Percentiles rank a stretch among this genome's conserved stretches.
Conservation (phyloP, 2,329 filamentous ascomycete genomes). For the Colletotrichum truncatum region DNA sequence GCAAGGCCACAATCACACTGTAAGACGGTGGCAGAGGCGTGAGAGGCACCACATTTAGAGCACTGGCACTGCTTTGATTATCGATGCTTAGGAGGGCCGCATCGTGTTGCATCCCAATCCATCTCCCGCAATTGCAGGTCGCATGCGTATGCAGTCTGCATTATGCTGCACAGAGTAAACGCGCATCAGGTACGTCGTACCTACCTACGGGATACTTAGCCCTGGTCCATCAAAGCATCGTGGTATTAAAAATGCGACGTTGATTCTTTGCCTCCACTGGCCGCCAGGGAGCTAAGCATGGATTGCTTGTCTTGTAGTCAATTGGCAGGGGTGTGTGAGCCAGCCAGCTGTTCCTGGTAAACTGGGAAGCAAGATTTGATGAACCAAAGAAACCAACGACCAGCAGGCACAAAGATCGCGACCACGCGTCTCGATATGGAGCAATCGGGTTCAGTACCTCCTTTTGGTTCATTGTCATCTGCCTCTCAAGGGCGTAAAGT, state of each 20-base stretch:
- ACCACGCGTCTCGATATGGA: background rate
- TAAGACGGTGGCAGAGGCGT: background rate
- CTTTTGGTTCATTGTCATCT: slow-evolving; percentile 7
- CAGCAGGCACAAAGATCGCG: background rate
- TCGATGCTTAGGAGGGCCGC: background rate
- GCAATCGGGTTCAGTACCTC: background rate
- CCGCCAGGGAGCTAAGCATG: background rate
- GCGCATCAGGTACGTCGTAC: background rate
- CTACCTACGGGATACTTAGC: background rate
- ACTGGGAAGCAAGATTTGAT: slow-evolving; percentile 1
- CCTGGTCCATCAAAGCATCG: slow-evolving; percentile 1
- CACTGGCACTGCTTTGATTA: background rate
- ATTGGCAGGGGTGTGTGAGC: background rate
- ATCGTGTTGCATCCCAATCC: background rate
- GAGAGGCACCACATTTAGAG: background rate
- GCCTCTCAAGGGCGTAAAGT: slow-evolving; percentile 1
- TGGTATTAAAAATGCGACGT: slow-evolving; percentile 19
- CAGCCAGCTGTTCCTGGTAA: slow-evolving; percentile 11
- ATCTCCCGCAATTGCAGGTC: slow-evolving; percentile 6
- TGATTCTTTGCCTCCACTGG: slow-evolving; percentile 14
- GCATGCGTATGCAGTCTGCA: slow-evolving; percentile 10
- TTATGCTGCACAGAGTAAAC: background rate
- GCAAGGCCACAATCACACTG: slow-evolving; percentile 5
- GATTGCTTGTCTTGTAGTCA: background rate
- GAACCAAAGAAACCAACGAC: slow-evolving; percentile 15